Conservation (phyloP, 345 rosid species). For the Populus euphratica region DNA sequence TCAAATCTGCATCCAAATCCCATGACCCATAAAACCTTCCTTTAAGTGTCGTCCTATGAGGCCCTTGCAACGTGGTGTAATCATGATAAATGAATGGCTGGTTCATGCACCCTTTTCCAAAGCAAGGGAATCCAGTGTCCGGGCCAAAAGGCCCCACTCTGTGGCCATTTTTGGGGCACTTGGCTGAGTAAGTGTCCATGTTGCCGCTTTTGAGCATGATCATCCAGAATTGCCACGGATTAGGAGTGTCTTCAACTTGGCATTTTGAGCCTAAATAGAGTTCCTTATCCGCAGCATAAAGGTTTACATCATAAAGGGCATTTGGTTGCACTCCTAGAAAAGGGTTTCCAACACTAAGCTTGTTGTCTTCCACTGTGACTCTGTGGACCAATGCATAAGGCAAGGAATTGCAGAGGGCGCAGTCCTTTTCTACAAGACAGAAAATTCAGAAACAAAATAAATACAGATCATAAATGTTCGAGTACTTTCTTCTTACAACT, state of each 20-base stretch:
- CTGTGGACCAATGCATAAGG: constrained; percentile 33
- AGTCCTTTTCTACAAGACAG: constrained; percentile 4
- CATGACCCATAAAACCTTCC: constrained; percentile 81
- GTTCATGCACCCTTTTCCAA: constrained; percentile 79
- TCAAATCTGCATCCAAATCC: constrained; percentile 42
- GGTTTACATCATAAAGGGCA: constrained; percentile 6
- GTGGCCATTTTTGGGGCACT: constrained; percentile 68
- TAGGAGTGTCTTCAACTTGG: constrained; percentile 51
- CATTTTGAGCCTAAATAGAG: constrained; percentile 64
- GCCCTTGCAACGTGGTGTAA: constrained; percentile 39
- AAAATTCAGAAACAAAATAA: background rate
- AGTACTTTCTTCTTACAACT: background rate
- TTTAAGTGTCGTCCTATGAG: constrained; percentile 40
- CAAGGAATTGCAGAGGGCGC: background rate
- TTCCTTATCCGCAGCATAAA: constrained; percentile 60
- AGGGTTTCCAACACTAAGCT: constrained; percentile 38
- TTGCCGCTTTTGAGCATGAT: constrained; percentile 90
- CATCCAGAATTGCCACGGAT: constrained; percentile 95
- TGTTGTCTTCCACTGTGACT: constrained; percentile 62
- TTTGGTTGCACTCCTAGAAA: constrained; percentile 12
- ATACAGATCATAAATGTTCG: background rate
- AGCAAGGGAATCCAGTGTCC: constrained; percentile 58
- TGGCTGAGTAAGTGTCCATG: constrained; percentile 54
- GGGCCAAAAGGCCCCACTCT: constrained; percentile 44
- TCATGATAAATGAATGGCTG: constrained; percentile 60